Conservation (phyloP, 306 rosid species). For the Boehmeria nivea region DNA sequence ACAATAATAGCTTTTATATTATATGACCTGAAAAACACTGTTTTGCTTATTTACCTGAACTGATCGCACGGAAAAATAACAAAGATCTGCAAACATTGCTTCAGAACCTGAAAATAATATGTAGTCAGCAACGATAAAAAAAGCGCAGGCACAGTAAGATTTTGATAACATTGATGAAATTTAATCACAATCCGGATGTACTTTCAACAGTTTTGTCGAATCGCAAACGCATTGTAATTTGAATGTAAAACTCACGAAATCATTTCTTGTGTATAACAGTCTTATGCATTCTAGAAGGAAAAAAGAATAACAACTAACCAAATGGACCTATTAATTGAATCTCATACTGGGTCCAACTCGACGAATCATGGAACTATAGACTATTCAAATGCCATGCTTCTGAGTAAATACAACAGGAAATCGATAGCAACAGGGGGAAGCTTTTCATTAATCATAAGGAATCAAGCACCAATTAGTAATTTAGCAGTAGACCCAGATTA, state of each 20-base stretch:
- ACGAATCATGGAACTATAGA: neutral
- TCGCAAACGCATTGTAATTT: too few relatives aligned
- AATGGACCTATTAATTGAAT: neutral
- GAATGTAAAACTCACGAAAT: too few relatives aligned
- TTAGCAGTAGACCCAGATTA: neutral
- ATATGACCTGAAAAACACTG: neutral
- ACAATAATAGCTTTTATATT: constrained; percentile 8
- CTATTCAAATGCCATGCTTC: too few relatives aligned
- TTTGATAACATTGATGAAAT: neutral
- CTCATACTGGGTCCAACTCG: neutral
- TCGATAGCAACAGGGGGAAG: too few relatives aligned
- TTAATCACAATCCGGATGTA: neutral
- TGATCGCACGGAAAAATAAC: constrained; percentile 87
- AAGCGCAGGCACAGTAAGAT: neutral
- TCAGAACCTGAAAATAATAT: constrained; percentile 73
- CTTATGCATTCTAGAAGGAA: neutral
- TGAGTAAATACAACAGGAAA: too few relatives aligned
- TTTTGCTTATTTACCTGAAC: constrained; percentile 64
- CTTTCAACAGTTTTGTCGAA: too few relatives aligned
- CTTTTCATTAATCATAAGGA: too few relatives aligned
- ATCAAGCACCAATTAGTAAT: too few relatives aligned
- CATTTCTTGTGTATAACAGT: too few relatives aligned
- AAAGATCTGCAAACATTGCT: constrained; percentile 99
- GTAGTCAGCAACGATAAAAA: constrained; percentile 15
- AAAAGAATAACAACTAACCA: neutral